Evolutionary conservation across 352 stramenopile genomes (phyloP), one percentile per base, ranked within the genome.

Genomic region (Thraustotheca clavata): DNA sequence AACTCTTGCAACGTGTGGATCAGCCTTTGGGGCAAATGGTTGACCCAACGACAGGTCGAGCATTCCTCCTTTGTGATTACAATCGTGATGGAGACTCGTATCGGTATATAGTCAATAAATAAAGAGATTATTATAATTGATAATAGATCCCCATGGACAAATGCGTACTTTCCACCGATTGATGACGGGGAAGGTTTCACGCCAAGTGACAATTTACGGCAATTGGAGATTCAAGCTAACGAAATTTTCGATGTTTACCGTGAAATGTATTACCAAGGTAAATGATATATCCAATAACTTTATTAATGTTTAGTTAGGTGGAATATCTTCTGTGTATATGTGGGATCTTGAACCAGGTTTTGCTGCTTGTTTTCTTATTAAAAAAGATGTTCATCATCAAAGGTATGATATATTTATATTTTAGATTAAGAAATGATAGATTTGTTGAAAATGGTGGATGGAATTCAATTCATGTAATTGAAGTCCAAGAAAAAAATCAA

Each of bases 191-290:
- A 96, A 66, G 86, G 88, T n/a, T 96, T 97, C 55, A 88, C 81
- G 41, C 89, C 91, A 5, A 95, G 87, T 0, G 80, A 97, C 67
- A 83, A 83, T 41, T 63, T 98, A 26, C 84, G 92, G 4, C 75
- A 87, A 59, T 76, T 98, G 16, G 94, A 99, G 74, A 69, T 95
- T 22, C 74, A 97, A 49, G 86, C 89, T 12, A 98, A 98, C 73
- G 90, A 98, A 74, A 89, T 98, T 60, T 98, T 98, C 69, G 94
- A 98, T 72, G 86, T 89, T 49, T 99, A 99, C 74, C 76, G 89
- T 18, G 88, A 98, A 72, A 76, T 98, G 35, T 99, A 99, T 75
- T 99, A 98, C 74, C 87, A 96, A 62, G 85, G 55, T 62, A 48
- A 0, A 20, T 7, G 2, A n/a, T n/a, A n/a, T n/a, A n/a, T n/a